These are phyloP conservation scores for Verticillium albo-atrum DNA, from an alignment of 2,329 filamentous ascomycete genomes.

Conservation along the genomic window DNA sequence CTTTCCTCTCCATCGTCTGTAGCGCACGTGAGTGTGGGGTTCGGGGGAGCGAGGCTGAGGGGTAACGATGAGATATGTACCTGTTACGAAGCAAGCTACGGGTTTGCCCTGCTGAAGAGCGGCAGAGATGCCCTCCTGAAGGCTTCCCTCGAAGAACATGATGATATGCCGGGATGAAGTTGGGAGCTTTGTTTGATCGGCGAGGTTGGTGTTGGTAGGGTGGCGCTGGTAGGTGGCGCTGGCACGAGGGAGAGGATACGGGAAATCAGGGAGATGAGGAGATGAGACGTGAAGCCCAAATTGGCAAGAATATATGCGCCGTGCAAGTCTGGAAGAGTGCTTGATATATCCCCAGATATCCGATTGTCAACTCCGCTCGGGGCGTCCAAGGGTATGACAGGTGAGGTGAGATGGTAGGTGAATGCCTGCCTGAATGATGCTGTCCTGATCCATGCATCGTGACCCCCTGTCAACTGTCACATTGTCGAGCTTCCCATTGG, in stretches of 20 bases:
- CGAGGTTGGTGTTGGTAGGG: neutral
- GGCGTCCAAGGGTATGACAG: neutral
- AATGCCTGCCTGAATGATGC: neutral
- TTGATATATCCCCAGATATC: neutral
- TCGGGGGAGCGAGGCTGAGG: neutral
- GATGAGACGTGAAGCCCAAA: neutral
- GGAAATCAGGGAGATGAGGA: neutral
- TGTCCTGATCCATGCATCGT: neutral
- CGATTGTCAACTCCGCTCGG: neutral
- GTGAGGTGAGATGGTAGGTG: neutral
- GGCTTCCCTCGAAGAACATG: slow-evolving; percentile 79
- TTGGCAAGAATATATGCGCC: neutral
- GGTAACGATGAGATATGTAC: slow-evolving; percentile 37
- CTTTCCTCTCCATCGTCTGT: slow-evolving; percentile 68
- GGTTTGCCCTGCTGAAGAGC: slow-evolving; percentile 73
- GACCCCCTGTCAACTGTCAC: neutral
- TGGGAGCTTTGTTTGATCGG: neutral
- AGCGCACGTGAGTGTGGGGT: slow-evolving; percentile 7
- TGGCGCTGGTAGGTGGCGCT: neutral
- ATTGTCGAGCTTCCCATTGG: neutral
- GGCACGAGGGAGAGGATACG: neutral
- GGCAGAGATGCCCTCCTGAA: slow-evolving; percentile 75
- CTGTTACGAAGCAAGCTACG: slow-evolving; percentile 80
- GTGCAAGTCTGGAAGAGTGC: neutral
- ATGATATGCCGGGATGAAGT: slow-evolving; percentile 4